phyloP scores from a whole-genome alignment of 129 eudicot genomes.

The Flaveria sonorensis region DNA sequence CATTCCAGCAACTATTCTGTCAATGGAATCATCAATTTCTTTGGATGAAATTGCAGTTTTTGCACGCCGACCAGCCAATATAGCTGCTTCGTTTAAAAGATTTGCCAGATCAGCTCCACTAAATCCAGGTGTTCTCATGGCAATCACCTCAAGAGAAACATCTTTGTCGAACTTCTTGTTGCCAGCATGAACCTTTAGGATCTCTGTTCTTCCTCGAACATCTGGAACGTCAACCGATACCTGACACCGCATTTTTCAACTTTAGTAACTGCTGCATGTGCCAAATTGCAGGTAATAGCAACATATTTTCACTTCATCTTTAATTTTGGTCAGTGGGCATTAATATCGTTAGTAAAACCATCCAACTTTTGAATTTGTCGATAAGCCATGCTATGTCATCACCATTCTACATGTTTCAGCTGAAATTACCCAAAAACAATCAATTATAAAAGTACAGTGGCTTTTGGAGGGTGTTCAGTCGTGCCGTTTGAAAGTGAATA shows the following conservation, averaged over 20 bases:
- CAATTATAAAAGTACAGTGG: too few relatives aligned
- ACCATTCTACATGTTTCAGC: neutral
- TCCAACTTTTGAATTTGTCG: neutral
- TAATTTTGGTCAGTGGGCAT: too few relatives aligned
- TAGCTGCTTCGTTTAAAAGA: conserved; percentile 92
- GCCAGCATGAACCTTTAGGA: conserved; percentile 87
- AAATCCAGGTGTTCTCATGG: conserved; percentile 98
- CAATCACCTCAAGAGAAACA: conserved; percentile 87
- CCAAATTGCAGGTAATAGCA: too few relatives aligned
- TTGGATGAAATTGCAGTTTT: conserved; percentile 73
- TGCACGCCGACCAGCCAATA: conserved; percentile 87
- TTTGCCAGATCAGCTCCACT: conserved; percentile 99
- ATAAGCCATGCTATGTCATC: neutral
- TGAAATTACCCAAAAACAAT: too few relatives aligned
- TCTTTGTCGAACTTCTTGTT: conserved; percentile 84
- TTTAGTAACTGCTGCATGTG: conserved; percentile 19
- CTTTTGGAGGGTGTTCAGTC: too few relatives aligned
- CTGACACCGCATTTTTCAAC: conserved; percentile 38
- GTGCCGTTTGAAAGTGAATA: too few relatives aligned
- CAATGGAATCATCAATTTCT: conserved; percentile 94
- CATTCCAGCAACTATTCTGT: conserved; percentile 95
- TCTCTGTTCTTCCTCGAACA: conserved; percentile 86
- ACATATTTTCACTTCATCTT: too few relatives aligned
- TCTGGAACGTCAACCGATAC: conserved; percentile 93
- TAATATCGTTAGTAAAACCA: neutral